A percentile compares a stretch with the other conserved stretches of the same genome.
These are phyloP conservation scores for Cercospora berteroae DNA, from an alignment of 2,329 filamentous ascomycete species.

Conservation along the genomic window DNA sequence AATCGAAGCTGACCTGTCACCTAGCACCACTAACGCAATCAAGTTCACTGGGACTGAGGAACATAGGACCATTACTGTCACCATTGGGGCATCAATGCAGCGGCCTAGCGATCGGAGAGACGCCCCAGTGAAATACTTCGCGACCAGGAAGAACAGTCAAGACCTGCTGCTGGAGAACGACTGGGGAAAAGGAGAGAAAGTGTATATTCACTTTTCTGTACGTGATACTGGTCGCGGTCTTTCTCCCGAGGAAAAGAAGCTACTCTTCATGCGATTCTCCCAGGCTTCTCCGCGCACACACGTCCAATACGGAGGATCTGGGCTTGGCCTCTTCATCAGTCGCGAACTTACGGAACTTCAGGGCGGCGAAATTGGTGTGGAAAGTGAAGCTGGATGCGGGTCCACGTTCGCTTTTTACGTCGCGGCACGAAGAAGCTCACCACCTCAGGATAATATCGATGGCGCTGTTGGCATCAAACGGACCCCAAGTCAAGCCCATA, in stretches of 20 bases:
- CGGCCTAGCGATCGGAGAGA: conserved; percentile 48
- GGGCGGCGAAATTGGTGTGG: conserved; percentile 74
- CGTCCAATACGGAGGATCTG: conserved; percentile 75
- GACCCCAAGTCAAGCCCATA: conserved; percentile 4
- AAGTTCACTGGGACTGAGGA: conserved; percentile 71
- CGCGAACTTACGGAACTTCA: conserved; percentile 76
- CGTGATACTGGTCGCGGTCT: conserved; percentile 70
- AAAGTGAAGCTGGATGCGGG: conserved; percentile 64
- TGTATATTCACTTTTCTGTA: conserved; percentile 70
- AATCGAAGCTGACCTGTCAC: not conserved
- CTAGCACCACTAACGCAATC: conserved; percentile 65
- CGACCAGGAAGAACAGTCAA: conserved; percentile 52
- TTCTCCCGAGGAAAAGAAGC: conserved; percentile 67
- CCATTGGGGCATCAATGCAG: conserved; percentile 61
- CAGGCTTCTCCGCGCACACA: conserved; percentile 75
- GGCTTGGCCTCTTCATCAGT: conserved; percentile 76
- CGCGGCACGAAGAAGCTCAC: conserved; percentile 59
- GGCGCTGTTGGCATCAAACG: conserved; percentile 18
- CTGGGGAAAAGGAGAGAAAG: conserved; percentile 66
- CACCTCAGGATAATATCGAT: conserved; percentile 35
- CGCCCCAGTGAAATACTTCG: conserved; percentile 60
- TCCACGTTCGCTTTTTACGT: conserved; percentile 78
- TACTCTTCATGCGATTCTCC: conserved; percentile 74
- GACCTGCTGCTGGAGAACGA: conserved; percentile 55
- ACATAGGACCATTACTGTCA: conserved; percentile 63